phyloP scores from a whole-genome alignment of 495 filamentous ascomycete genomes.

The Parachaetomium inaequale region DNA sequence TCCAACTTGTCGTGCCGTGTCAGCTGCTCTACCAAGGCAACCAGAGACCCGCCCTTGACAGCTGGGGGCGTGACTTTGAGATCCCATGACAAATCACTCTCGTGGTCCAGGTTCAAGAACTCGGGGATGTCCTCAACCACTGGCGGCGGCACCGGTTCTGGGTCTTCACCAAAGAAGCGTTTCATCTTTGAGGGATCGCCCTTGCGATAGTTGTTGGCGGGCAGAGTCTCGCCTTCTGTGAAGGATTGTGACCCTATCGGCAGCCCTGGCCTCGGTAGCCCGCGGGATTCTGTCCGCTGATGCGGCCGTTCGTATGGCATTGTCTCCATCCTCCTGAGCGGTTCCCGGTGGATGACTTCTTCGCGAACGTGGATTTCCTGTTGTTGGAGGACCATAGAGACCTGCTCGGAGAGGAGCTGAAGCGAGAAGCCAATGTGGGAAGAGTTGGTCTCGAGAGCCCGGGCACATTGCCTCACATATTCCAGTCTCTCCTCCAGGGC shows the following conservation, averaged over 20 bases:
- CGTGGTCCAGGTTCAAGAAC: conserved; percentile 83
- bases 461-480: conserved; percentile 67
- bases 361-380: conserved; percentile 41
- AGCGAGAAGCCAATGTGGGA: conserved; percentile 85
- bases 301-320: conserved; percentile 47
- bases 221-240: conserved; percentile 57
- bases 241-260: conserved; percentile 60
- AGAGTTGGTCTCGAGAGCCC: conserved; percentile 78
- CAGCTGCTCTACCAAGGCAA: conserved; percentile 90
- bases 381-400: conserved; percentile 49
- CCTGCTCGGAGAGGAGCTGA: conserved; percentile 78
- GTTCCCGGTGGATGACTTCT: conserved; percentile 37
- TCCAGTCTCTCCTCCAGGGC: conserved; percentile 86
- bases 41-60: conserved; percentile 82
- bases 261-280: conserved; percentile 37
- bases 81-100: conserved; percentile 87
- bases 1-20: conserved; percentile 95
- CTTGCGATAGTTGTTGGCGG: conserved; percentile 48
- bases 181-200: conserved; percentile 77
- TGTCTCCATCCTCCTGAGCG: conserved; percentile 43
- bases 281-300: conserved; percentile 47
- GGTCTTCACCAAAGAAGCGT: conserved; percentile 83
- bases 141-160: conserved; percentile 47
- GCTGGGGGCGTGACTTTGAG: conserved; percentile 65
- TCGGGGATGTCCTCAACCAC: conserved; percentile 71